Evolutionary conservation across 2,329 filamentous ascomycete species (phyloP), one percentile per base, ranked within the genome.

Genomic region (Sporothrix brunneoviolacea): DNA sequence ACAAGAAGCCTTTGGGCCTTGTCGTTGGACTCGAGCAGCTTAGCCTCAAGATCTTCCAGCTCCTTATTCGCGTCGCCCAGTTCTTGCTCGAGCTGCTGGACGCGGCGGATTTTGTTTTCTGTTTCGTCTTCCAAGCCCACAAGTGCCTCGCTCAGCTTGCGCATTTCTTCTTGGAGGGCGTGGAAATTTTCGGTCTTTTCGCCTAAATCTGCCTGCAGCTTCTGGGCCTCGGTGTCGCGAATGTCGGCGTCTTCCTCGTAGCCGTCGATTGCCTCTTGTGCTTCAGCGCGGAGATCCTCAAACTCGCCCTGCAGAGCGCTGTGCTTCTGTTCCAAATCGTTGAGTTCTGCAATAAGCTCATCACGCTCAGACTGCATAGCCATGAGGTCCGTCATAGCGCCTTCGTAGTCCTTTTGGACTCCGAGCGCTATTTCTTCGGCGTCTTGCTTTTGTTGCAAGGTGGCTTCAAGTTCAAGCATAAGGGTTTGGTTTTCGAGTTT

Each of bases 151-250:
- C 87, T 94, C 68, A 96, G 85, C 59, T 84, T 85, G 56, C 91
- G 86, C 84, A 98, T 93, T 72, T 97, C 93, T 53, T 86, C 83
- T 63, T 97, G 91, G 48, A 98, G 71, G n/a, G 88, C 87, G 57
- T 85, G 83, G 66, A 96, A 91, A 63, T 93, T 94, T 62, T 97
- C 91, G 12, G 83, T 83, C 47, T 85, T 81, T 56, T 88, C 85
- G 54, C 81, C 79, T 13, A 95, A 70, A 36, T 93, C 88, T 13
- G 79, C 74, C 51, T 85, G 79, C 22, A 93, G 69, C 13, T 81
- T 79, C 57, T 85, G 77, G 37, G 84, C 80, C 58, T 91, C 86
- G 5, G 82, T 78, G 39, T 80, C 79, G 54, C 85, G 84, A 61
- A 85, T 78, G 49, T 91, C 86, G 4, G 84, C 76, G 54, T 94